Percentiles rank a stretch among this genome's conserved stretches.
Evolutionary conservation across 768 basidiomycete species (phyloP).

Genomic region (Strobilomyces dryophilus): DNA sequence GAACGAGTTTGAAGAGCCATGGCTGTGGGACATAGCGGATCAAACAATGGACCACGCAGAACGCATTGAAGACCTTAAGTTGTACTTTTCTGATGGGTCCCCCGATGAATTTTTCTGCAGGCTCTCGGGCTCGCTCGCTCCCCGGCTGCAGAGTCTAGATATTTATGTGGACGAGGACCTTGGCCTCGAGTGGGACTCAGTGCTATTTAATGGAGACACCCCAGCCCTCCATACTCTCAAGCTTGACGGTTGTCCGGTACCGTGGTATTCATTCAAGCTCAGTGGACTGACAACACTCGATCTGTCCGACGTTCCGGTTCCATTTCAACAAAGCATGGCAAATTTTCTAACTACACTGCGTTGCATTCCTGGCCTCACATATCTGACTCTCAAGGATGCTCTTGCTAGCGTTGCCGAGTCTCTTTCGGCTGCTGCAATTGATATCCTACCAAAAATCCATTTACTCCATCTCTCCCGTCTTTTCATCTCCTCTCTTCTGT

Average conservation of each 20-base stretch:
- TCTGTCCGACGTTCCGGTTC: conserved; percentile 21
- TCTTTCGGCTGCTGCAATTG: background rate
- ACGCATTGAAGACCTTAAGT: background rate
- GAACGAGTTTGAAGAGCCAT: background rate
- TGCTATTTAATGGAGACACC: background rate
- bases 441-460: background rate
- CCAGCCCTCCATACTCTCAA: background rate
- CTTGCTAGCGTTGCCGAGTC: conserved; percentile 17
- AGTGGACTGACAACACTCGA: conserved; percentile 32
- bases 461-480: background rate
- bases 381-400: conserved; percentile 31
- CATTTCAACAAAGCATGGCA: conserved; percentile 23
- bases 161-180: too few species aligned
- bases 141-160: background rate
- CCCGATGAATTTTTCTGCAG: background rate
- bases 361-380: conserved; percentile 32
- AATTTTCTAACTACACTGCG: conserved; percentile 32
- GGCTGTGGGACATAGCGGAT: background rate
- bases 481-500: background rate
- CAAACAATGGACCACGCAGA: background rate
- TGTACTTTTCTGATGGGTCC: background rate
- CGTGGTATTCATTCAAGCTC: background rate
- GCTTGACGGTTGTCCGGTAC: background rate
- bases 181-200: background rate
- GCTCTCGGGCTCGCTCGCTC: background rate